Percentiles rank a stretch among this genome's conserved stretches.
These are phyloP conservation scores for Teunomyces atbi DNA, from an alignment of 805 yeast species.

Conservation along the genomic window DNA sequence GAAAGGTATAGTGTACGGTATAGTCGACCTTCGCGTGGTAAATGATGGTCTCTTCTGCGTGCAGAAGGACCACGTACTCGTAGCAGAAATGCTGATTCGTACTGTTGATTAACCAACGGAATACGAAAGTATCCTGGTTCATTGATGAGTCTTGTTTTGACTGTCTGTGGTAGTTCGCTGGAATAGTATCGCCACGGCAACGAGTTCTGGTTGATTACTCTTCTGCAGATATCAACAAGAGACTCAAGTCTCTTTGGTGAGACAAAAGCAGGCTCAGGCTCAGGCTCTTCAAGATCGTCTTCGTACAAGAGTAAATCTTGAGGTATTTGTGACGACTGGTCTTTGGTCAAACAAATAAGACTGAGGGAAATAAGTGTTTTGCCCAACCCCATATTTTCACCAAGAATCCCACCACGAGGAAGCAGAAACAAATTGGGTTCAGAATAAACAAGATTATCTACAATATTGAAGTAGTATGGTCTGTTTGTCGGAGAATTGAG, in stretches of 20 bases:
- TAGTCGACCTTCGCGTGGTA: conserved; percentile 16
- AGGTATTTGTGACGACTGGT: conserved; percentile 50
- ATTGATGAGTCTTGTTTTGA: conserved; percentile 31
- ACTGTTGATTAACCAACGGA: conserved; percentile 18
- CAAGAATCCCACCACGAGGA: conserved; percentile 62
- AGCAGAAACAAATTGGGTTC: conserved; percentile 44
- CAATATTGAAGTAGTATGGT: conserved; percentile 37
- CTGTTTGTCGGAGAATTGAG: conserved; percentile 18
- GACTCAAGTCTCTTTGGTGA: conserved; percentile 7
- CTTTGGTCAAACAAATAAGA: conserved; percentile 53
- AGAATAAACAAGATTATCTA: conserved; percentile 22
- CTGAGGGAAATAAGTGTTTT: conserved; percentile 62
- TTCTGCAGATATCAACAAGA: conserved; percentile 41
- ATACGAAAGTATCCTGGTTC: conserved; percentile 48
- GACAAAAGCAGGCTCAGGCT: background rate
- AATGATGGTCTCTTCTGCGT: conserved; percentile 13
- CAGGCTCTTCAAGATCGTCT: background rate
- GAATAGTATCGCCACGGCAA: conserved; percentile 56
- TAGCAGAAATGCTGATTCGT: conserved; percentile 18
- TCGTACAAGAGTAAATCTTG: conserved; percentile 20
- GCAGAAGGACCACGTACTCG: conserved; percentile 17
- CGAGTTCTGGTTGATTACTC: conserved; percentile 44
- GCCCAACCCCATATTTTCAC: conserved; percentile 70
- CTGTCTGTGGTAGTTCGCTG: conserved; percentile 44
- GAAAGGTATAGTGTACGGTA: conserved; percentile 41